Evolutionary conservation across 805 yeast species (phyloP), one percentile per base, ranked within the genome.

Genomic region (Ogataea parapolymorpha): DNA sequence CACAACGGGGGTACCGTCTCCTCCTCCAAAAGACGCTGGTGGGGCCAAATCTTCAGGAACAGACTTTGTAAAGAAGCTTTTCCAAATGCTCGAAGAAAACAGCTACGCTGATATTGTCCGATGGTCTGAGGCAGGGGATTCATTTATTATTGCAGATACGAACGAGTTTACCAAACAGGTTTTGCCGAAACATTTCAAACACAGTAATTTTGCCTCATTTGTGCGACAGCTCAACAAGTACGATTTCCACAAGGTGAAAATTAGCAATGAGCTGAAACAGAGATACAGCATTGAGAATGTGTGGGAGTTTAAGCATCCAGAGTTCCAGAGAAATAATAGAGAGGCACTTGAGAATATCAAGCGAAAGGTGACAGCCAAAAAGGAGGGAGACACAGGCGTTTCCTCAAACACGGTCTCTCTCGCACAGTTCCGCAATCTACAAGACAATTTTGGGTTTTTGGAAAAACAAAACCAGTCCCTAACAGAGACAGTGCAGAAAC

Each of bases 291-390:
- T 90, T 15, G 60, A 56, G 33, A 55, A 56, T 29, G 44, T 61
- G 26, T 91, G 98, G 97, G 97, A 91, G 61, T 91, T 93, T 68
- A 80, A 81, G 58, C 98, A 93, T 62, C 95, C 96, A 0, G 87
- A 80, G 49, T 93, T 93, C 63, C 76, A 76, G 50, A 76, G 77
- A 25, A 82, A 85, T 61, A 87, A 87, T 56, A 72, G 77, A 40
- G 83, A 79, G n/a, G 79, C 87, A 9, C 70, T 95, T 27, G 95
- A 90, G 37, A 84, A 85, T 50, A 93, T 93, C 58, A 87, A 86
- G 56, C 68, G 97, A 34, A 90, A 90, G 59, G 82, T 82, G 0
- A 85, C 93, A 4, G 65, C 70, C 12, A 60, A 58, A 23, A 59
- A 52, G 35, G 61, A 56, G 11, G 54, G 50, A 7, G 56, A 49